A percentile compares a stretch with the other conserved stretches of the same genome.
Conservation (phyloP, 2,329 filamentous ascomycete genomes). For the Immersiporthe knoxdaviesiana region DNA sequence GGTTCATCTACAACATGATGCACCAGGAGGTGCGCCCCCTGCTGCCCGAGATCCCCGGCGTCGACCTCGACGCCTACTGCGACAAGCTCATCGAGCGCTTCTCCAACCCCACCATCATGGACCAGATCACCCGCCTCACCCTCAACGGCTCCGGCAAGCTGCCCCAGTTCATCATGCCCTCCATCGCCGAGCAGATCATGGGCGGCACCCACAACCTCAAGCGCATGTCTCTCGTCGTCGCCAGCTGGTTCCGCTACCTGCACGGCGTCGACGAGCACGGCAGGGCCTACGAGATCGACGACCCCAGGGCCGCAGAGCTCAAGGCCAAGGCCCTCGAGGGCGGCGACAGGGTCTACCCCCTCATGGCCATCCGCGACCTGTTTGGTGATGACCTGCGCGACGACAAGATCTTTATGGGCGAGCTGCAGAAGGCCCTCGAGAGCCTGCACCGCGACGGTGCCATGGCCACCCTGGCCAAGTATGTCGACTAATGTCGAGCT, state of each 20-base stretch:
- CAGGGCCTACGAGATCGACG: constrained; percentile 46
- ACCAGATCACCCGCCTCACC: constrained; percentile 55
- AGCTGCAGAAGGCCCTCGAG: constrained; percentile 52
- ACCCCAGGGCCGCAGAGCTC: constrained; percentile 53
- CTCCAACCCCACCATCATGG: constrained; percentile 60
- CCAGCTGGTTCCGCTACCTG: constrained; percentile 56
- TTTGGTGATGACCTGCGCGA: constrained; percentile 56
- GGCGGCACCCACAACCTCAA: constrained; percentile 46
- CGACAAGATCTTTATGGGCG: constrained; percentile 51
- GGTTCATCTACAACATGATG: constrained; percentile 59
- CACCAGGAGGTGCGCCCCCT: constrained; percentile 57
- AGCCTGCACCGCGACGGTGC: constrained; percentile 51
- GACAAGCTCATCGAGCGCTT: constrained; percentile 57
- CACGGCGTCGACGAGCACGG: constrained; percentile 54
- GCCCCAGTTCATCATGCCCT: constrained; percentile 55
- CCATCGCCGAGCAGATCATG: constrained; percentile 49
- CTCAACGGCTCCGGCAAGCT: constrained; percentile 59
- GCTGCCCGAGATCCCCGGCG: constrained; percentile 53
- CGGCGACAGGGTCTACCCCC: constrained; percentile 43
- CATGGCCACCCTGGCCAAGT: constrained; percentile 54
- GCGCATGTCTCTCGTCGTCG: constrained; percentile 52
- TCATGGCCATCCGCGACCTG: constrained; percentile 51
- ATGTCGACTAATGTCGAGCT: constrained; percentile 39
- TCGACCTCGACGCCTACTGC: constrained; percentile 57
- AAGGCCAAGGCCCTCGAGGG: constrained; percentile 49